These are phyloP conservation scores for Globisporangium parvum DNA, from an alignment of 352 stramenopile genomes.

Conservation along the genomic window DNA sequence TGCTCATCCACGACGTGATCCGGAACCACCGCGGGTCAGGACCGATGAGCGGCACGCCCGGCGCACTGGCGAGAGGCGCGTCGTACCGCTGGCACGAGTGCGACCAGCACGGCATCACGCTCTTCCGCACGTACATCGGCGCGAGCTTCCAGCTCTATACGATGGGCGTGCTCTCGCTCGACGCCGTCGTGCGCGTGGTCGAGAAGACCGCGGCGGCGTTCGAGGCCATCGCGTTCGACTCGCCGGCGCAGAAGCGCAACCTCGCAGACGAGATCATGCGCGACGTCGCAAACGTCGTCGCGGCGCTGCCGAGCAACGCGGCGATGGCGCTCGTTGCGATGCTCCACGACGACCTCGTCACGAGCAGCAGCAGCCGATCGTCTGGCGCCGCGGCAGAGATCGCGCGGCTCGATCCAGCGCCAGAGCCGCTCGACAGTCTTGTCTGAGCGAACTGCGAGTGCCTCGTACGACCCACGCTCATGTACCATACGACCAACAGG, in stretches of 20 bases:
- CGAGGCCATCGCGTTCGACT: constrained; percentile 60
- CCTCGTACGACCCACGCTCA: no score
- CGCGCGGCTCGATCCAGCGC: not conserved
- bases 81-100: constrained; percentile 68
- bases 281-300: constrained; percentile 51
- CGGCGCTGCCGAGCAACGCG: constrained; percentile 46
- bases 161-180: constrained; percentile 38
- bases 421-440: no score
- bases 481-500: no score
- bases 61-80: constrained; percentile 9
- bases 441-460: no score
- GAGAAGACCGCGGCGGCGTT: constrained; percentile 52
- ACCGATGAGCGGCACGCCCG: no score
- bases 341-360: constrained; percentile 46
- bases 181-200: constrained; percentile 54
- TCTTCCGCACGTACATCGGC: constrained; percentile 79
- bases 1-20: constrained; percentile 82
- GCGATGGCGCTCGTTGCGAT: constrained; percentile 37
- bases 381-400: not conserved
- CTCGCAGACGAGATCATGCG: constrained; percentile 53
- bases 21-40: constrained; percentile 39
- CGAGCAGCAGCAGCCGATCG: not conserved
- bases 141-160: constrained; percentile 52
- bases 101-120: constrained; percentile 51
- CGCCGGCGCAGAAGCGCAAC: constrained; percentile 39